Conservation (phyloP, 768 basidiomycete genomes). For the Dioszegia hungarica region DNA sequence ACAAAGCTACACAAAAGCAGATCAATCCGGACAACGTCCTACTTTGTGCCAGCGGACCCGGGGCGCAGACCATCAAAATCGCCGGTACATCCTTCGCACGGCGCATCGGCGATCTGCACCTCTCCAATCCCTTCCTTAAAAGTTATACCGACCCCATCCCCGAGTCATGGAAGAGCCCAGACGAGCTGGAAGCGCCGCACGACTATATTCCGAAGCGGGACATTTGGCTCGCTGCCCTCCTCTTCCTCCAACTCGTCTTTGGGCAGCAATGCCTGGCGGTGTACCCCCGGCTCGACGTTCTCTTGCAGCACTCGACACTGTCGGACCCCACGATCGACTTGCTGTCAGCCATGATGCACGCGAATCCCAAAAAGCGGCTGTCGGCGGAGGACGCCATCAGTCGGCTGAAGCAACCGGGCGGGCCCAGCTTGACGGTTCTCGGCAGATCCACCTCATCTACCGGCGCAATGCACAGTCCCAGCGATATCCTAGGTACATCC, state of each 20-base stretch:
- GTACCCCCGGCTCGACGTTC: constrained; percentile 39
- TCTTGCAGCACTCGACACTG: constrained; percentile 33
- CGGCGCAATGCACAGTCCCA: neutral
- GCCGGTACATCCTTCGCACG: constrained; percentile 68
- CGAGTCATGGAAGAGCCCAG: constrained; percentile 58
- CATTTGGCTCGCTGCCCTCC: constrained; percentile 73
- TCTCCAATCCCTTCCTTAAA: constrained; percentile 68
- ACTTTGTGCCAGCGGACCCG: constrained; percentile 25
- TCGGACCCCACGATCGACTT: constrained; percentile 33
- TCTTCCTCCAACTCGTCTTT: constrained; percentile 78
- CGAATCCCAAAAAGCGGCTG: constrained; percentile 32
- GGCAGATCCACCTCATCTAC: neutral
- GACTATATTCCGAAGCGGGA: constrained; percentile 72
- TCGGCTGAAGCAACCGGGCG: neutral
- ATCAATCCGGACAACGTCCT: constrained; percentile 35
- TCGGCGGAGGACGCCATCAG: constrained; percentile 34
- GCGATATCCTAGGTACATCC: constrained; percentile 9
- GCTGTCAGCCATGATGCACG: constrained; percentile 36
- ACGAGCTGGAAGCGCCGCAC: constrained; percentile 72
- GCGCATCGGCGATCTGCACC: constrained; percentile 70
- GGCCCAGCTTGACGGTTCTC: neutral
- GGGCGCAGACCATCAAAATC: constrained; percentile 64
- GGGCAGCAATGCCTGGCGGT: constrained; percentile 63
- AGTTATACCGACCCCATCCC: constrained; percentile 46
- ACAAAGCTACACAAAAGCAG: constrained; percentile 31